phyloP scores from a whole-genome alignment of 345 rosid genomes.

The Eucalyptus camaldulensis region DNA sequence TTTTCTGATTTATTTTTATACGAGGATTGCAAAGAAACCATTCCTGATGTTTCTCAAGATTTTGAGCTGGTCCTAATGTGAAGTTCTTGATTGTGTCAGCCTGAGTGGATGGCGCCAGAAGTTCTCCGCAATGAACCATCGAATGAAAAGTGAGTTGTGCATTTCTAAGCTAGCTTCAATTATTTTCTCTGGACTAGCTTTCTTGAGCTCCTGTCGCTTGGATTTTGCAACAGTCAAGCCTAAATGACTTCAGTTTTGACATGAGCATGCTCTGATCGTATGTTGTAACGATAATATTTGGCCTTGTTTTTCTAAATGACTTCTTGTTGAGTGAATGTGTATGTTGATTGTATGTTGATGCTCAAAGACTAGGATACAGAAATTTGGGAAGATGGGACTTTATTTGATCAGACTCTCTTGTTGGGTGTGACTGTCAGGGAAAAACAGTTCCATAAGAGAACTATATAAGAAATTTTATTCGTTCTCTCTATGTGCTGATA shows the following conservation, averaged over 20 bases:
- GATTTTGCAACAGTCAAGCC: neutral
- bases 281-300: neutral
- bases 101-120: slow-evolving; percentile 45
- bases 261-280: neutral
- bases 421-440: neutral
- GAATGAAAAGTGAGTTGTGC: slow-evolving; percentile 26
- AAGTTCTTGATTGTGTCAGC: slow-evolving; percentile 4
- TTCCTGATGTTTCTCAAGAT: neutral
- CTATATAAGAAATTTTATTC: neutral
- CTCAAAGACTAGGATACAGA: neutral
- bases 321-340: neutral
- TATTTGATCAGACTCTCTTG: neutral
- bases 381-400: neutral
- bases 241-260: neutral
- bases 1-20: neutral
- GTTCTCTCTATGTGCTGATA: neutral
- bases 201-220: neutral
- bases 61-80: neutral
- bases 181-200: neutral
- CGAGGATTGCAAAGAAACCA: neutral
- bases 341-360: neutral
- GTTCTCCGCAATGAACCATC: slow-evolving; percentile 35
- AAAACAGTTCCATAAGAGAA: neutral
- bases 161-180: neutral
- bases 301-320: neutral